These are phyloP conservation scores for Myriosclerotinia curreyana DNA, from an alignment of 2,329 filamentous ascomycete genomes.

Conservation along the genomic window DNA sequence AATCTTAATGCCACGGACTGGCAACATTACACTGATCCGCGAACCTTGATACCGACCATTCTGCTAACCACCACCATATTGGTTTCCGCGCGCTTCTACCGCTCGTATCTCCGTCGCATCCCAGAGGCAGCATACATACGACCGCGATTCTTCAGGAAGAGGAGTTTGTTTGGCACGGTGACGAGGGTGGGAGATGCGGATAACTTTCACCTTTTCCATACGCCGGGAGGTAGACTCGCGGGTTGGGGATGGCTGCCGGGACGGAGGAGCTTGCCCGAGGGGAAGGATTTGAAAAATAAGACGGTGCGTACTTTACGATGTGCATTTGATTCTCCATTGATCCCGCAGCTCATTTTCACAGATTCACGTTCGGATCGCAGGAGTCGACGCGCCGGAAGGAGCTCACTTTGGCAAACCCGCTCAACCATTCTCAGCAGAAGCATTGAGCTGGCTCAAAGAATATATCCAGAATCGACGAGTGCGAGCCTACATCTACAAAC, in stretches of 20 bases:
- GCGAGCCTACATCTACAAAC: constrained; percentile 75
- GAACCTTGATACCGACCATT: constrained; percentile 52
- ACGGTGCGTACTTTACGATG: constrained; percentile 57
- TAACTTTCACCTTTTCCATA: constrained; percentile 92
- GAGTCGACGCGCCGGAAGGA: constrained; percentile 88
- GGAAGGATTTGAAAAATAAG: constrained; percentile 66
- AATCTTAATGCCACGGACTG: constrained; percentile 50
- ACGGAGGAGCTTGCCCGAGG: constrained; percentile 62
- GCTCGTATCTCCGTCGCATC: constrained; percentile 78
- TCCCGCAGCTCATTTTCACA: constrained; percentile 41
- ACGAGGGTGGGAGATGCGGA: constrained; percentile 96
- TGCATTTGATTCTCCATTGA: background rate
- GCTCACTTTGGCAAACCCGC: constrained; percentile 87
- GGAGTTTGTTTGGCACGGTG: constrained; percentile 78
- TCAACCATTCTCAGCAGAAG: constrained; percentile 80
- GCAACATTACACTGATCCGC: constrained; percentile 53
- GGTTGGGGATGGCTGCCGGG: constrained; percentile 90
- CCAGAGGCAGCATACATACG: constrained; percentile 73
- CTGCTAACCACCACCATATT: constrained; percentile 56
- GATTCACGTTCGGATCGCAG: constrained; percentile 87
- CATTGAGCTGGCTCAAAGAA: constrained; percentile 72
- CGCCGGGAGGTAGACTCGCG: constrained; percentile 78
- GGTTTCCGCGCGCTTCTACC: constrained; percentile 59
- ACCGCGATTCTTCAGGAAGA: constrained; percentile 68
- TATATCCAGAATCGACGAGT: constrained; percentile 73